phyloP scores from a whole-genome alignment of 73 alveolate genomes.

The Stentor roeselii region DNA sequence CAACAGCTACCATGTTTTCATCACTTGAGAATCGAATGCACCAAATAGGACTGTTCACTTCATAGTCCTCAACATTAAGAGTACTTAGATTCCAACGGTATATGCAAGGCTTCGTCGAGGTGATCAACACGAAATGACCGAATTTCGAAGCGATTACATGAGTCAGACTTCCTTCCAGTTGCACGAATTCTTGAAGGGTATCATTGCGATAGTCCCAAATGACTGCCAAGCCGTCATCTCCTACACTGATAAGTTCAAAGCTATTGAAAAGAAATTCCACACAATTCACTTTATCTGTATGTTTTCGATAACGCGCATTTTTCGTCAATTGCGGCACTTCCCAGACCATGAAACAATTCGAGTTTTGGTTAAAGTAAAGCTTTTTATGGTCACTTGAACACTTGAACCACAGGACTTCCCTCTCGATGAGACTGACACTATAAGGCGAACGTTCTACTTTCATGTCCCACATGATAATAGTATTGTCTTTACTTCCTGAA shows the following conservation, averaged over 20 bases:
- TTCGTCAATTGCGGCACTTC: background rate
- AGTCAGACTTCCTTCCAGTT: background rate
- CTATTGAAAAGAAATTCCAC: background rate
- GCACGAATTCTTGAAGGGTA: background rate
- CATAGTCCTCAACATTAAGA: background rate
- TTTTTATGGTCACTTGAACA: conserved; percentile 3
- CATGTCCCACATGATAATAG: background rate
- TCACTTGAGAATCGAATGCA: background rate
- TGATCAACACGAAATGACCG: background rate
- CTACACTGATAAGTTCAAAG: background rate
- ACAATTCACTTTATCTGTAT: background rate
- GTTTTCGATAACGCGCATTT: background rate
- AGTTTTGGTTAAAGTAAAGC: background rate
- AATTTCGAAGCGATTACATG: background rate
- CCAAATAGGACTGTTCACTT: too few relatives aligned
- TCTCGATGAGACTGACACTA: background rate
- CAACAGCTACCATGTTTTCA: background rate
- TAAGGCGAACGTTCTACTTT: background rate
- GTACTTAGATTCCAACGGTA: background rate
- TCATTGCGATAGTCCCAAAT: background rate
- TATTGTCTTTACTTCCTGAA: background rate
- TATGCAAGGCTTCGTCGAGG: background rate
- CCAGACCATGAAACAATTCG: background rate
- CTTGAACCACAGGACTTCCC: background rate
- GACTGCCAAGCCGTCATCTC: background rate